Conservation (phyloP, 2,329 filamentous ascomycete species). For the Pseudopithomyces maydicus region DNA sequence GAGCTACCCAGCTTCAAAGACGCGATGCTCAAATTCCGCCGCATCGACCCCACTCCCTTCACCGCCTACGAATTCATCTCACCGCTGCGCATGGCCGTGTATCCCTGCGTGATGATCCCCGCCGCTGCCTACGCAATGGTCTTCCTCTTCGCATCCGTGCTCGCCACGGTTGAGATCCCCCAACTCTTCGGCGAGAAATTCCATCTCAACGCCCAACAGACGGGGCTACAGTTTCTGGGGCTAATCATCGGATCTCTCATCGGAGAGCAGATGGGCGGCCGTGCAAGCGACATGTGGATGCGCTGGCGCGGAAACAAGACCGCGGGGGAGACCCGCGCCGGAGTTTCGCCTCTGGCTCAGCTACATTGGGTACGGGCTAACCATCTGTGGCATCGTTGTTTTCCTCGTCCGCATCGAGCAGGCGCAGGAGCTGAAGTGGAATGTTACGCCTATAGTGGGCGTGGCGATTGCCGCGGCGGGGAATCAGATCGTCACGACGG, state of each 20-base stretch:
- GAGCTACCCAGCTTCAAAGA: constrained; percentile 49
- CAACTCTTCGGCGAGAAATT: constrained; percentile 63
- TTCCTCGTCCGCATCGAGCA: constrained; percentile 59
- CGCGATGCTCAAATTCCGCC: constrained; percentile 53
- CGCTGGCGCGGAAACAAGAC: constrained; percentile 44
- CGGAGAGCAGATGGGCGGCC: constrained; percentile 63
- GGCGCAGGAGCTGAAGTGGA: constrained; percentile 53
- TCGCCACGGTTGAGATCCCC: constrained; percentile 64
- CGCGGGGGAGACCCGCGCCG: constrained; percentile 51
- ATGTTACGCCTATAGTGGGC: constrained; percentile 62
- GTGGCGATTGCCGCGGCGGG: constrained; percentile 57
- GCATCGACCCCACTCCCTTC: constrained; percentile 60
- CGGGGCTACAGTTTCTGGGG: constrained; percentile 63
- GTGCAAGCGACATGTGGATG: constrained; percentile 61
- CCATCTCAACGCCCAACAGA: constrained; percentile 61
- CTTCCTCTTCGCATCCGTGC: constrained; percentile 60
- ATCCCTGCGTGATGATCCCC: constrained; percentile 57
- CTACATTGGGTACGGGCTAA: constrained; percentile 58
- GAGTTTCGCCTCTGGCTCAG: constrained; percentile 64
- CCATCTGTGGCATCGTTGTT: constrained; percentile 59
- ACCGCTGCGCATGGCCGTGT: constrained; percentile 54
- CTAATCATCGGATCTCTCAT: constrained; percentile 63
- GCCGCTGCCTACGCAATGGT: constrained; percentile 61
- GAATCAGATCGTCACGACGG: constrained; percentile 66
- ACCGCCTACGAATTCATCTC: constrained; percentile 57